These are phyloP conservation scores for Nannochloropsis granulata DNA, from an alignment of 108 stramenopile genomes.

Conservation along the genomic window DNA sequence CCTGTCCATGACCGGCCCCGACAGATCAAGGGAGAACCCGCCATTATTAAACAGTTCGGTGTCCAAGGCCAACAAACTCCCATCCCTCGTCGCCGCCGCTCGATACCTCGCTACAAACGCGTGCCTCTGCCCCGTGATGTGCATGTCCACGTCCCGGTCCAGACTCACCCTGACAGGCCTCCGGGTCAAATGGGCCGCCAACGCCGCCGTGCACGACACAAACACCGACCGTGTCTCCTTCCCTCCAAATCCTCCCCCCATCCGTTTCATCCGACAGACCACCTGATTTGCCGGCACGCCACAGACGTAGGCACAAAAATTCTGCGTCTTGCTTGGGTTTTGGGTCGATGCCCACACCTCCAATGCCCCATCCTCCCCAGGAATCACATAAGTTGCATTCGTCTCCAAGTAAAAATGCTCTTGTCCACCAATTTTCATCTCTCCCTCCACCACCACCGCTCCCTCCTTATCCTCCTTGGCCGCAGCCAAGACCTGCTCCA, in stretches of 20 bases:
- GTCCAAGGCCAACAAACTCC: slow-evolving; percentile 55
- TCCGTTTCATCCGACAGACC: slow-evolving; percentile 68
- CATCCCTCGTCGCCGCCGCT: slow-evolving; percentile 54
- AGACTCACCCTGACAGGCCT: slow-evolving; percentile 71
- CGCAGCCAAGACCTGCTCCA: slow-evolving; percentile 10
- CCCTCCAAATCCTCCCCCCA: slow-evolving; percentile 91
- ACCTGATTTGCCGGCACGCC: slow-evolving; percentile 70
- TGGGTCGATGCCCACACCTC: slow-evolving; percentile 76
- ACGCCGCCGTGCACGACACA: slow-evolving; percentile 60
- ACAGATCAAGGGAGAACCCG: slow-evolving; percentile 66
- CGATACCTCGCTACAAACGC: slow-evolving; percentile 65
- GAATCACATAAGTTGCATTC: slow-evolving; percentile 66
- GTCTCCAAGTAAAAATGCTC: slow-evolving; percentile 91
- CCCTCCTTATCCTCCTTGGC: slow-evolving; percentile 14
- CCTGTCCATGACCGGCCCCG: slow-evolving; percentile 67
- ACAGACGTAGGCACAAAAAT: slow-evolving; percentile 34
- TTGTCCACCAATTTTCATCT: slow-evolving; percentile 56
- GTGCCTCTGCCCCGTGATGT: slow-evolving; percentile 53
- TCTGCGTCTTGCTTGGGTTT: slow-evolving; percentile 71
- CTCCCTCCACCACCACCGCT: slow-evolving; percentile 37
- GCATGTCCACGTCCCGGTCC: slow-evolving; percentile 80
- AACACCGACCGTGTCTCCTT: slow-evolving; percentile 80
- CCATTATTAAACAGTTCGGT: slow-evolving; percentile 66
- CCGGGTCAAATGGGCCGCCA: slow-evolving; percentile 58
- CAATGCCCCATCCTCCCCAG: slow-evolving; percentile 57